A percentile compares a stretch with the other conserved stretches of the same genome.
Conservation (phyloP, 768 basidiomycete genomes). For the Collybia sp. region DNA sequence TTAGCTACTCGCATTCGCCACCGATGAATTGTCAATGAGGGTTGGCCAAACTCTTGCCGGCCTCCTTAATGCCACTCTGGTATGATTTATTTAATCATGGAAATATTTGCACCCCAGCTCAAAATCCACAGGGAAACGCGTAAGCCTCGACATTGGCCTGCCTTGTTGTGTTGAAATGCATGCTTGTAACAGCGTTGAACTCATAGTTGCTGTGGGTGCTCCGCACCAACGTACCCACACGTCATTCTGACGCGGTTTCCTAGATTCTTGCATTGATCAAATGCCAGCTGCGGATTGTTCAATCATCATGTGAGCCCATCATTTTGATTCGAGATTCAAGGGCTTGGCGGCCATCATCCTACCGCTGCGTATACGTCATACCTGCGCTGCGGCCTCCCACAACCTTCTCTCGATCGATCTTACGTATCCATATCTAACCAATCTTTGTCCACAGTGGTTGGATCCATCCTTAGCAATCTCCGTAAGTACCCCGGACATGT, state of each 20-base stretch:
- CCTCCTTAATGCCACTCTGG: conserved; percentile 80
- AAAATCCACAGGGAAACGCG: conserved; percentile 41
- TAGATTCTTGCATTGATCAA: conserved; percentile 46
- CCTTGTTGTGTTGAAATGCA: too few relatives aligned
- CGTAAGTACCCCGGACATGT: conserved; percentile 38
- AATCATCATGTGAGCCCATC: conserved; percentile 64
- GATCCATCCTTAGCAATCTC: conserved; percentile 83
- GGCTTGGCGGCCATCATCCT: too few relatives aligned
- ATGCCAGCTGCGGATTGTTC: conserved; percentile 69
- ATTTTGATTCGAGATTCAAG: too few relatives aligned
- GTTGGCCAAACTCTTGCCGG: conserved; percentile 84
- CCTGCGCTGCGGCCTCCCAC: too few relatives aligned
- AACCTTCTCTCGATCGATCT: neutral
- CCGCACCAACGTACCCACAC: too few relatives aligned
- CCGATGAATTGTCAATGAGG: conserved; percentile 78
- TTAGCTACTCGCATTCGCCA: conserved; percentile 77
- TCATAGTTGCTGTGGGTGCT: conserved; percentile 71
- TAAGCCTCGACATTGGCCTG: conserved; percentile 16
- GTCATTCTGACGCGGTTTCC: conserved; percentile 1
- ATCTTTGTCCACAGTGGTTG: conserved; percentile 54
- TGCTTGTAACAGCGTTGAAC: conserved; percentile 43
- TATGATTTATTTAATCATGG: conserved; percentile 23
- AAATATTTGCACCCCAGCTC: conserved; percentile 1
- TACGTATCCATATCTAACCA: neutral
- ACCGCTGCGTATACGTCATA: too few relatives aligned